Conservation (phyloP, 164 flowering plant species). For the Magnolia kwangsiensis region DNA sequence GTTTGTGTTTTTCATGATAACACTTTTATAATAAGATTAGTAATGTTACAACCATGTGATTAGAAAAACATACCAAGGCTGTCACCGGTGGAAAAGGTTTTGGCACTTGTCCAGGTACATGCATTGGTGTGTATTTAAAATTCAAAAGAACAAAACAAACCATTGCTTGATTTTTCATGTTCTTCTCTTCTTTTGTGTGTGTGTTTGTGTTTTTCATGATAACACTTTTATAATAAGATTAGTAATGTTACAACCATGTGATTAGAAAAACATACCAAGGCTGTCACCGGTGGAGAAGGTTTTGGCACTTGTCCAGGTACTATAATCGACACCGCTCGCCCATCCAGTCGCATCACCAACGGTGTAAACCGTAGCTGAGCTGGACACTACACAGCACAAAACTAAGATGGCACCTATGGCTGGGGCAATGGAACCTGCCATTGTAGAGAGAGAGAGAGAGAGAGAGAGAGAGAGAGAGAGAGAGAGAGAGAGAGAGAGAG, state of each 20-base stretch:
- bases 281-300: constrained; percentile 40
- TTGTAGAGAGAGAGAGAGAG: neutral
- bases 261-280: constrained; percentile 28
- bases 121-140: too few species aligned
- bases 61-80: constrained; percentile 29
- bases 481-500: constrained; percentile 11
- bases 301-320: constrained; percentile 41
- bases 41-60: neutral
- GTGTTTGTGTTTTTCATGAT: too few species aligned
- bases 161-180: too few species aligned
- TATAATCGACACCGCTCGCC: constrained; percentile 31
- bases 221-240: too few species aligned
- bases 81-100: constrained; percentile 41
- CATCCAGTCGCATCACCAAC: constrained; percentile 51
- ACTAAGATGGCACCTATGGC: constrained; percentile 10
- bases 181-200: too few species aligned
- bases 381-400: constrained; percentile 14
- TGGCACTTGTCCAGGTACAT: constrained; percentile 38
- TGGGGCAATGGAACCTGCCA: neutral
- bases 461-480: constrained; percentile 4
- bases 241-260: neutral
- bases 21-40: too few species aligned
- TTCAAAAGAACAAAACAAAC: too few species aligned
- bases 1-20: too few species aligned
- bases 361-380: constrained; percentile 30